Conservation (phyloP, 2,329 filamentous ascomycete species). For the Ceratocystis albifundus region DNA sequence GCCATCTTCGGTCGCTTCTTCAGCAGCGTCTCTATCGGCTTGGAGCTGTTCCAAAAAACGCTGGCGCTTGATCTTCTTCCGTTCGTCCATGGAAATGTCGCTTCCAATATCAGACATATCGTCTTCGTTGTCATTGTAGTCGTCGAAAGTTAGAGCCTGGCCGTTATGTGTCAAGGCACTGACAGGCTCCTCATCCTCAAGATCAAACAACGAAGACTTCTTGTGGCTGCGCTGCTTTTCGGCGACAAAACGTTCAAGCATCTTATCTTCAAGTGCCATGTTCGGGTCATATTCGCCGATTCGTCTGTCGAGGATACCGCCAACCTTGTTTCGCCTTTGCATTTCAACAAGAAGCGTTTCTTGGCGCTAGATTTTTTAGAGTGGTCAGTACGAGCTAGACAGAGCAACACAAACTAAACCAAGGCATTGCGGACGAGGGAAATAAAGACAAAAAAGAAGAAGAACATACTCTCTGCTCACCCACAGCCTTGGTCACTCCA, state of each 20-base stretch:
- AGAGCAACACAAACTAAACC: neutral
- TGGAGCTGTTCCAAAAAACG: conserved; percentile 36
- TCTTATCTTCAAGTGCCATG: conserved; percentile 87
- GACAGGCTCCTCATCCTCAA: conserved; percentile 66
- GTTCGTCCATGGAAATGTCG: conserved; percentile 43
- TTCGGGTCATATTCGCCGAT: conserved; percentile 93
- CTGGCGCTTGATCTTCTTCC: conserved; percentile 45
- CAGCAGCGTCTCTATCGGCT: conserved; percentile 35
- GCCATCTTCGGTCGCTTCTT: conserved; percentile 40
- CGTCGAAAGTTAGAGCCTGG: conserved; percentile 62
- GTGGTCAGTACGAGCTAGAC: conserved; percentile 25
- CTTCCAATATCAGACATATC: conserved; percentile 55
- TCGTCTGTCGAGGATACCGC: conserved; percentile 81
- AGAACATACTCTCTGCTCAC: conserved; percentile 63
- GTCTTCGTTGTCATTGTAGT: conserved; percentile 69
- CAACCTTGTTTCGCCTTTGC: conserved; percentile 78
- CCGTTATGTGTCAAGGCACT: conserved; percentile 73
- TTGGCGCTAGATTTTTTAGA: conserved; percentile 44
- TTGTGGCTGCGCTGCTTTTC: conserved; percentile 74
- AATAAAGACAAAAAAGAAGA: no score
- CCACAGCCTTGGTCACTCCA: conserved; percentile 69
- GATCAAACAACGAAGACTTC: conserved; percentile 71
- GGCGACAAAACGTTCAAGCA: conserved; percentile 76
- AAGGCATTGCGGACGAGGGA: neutral
- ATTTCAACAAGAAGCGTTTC: conserved; percentile 82